Evolutionary conservation across 768 basidiomycete species (phyloP), one percentile per base, ranked within the genome.

Genomic region (Termitomyces sp.): DNA sequence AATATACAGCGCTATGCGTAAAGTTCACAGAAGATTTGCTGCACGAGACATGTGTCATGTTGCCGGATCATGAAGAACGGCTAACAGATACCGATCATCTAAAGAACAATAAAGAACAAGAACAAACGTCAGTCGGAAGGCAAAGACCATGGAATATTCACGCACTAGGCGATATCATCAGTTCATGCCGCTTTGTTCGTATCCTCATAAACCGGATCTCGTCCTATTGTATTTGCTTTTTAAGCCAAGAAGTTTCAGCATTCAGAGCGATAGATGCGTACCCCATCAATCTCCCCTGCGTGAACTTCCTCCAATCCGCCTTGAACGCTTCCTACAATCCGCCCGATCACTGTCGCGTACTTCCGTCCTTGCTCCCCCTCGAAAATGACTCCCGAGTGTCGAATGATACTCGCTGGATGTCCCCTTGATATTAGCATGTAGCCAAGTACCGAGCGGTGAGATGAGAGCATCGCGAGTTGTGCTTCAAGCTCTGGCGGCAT

Each of bases 141-240:
- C 15, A 34, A 49, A 15, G 24, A 22, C 1, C 0, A 50, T 22
- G 16, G 18, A 15, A 41, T n/a, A 41, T 15, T 16, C 12, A 67
- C 87, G 31, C 55, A 93, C 95, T 91, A 58, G 95, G 95, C 2
- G 95, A 92, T 60, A 97, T 94, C 88, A 97, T 91, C 58, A 97
- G 77, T 68, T 96, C 95, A 70, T 97, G 95, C 54, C 89, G 81
- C 69, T 85, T 91, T 59, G 95, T 96, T 51, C 95, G 83, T 74
- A 96, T 93, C 58, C 94, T 78, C 83, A 97, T 86, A 67, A 96
- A 92, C 60, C 85, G 83, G 47, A 96, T 79, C 27, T 92, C 88
- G 68, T 95, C 94, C 93, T 95, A 63, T 3, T 55, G 11, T 30
- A 31, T 37, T 20, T 11, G 52, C 34, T 31, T 31, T 39, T 20